Evolutionary conservation across 2,329 filamentous ascomycete species (phyloP).

Genomic region (Gnomoniopsis sp.): DNA sequence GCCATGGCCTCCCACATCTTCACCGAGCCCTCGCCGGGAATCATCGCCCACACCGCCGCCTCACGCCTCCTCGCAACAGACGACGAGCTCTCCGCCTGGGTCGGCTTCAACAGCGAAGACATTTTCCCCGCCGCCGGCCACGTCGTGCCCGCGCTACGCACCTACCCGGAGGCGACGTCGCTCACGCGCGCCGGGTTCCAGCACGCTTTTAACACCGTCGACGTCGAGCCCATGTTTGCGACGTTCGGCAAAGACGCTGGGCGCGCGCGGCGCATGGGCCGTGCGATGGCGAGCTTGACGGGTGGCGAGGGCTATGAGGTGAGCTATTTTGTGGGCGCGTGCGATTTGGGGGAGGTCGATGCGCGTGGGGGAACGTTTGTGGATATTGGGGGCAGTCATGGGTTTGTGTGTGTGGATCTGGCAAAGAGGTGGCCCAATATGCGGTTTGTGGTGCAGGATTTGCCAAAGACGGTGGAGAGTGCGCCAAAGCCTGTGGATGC

Average conservation of each 20-base stretch:
- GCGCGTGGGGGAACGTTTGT: conserved; percentile 46
- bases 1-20: conserved; percentile 58
- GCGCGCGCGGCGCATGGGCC: conserved; percentile 49
- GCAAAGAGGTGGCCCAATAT: conserved; percentile 48
- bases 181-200: conserved; percentile 49
- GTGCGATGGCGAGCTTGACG: conserved; percentile 52
- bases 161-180: conserved; percentile 45
- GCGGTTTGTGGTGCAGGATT: conserved; percentile 54
- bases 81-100: conserved; percentile 46
- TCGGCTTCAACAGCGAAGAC: conserved; percentile 53
- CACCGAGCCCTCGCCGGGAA: conserved; percentile 44
- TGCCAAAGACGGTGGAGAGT: conserved; percentile 44
- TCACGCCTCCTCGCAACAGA: conserved; percentile 51
- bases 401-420: conserved; percentile 54
- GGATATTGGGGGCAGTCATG: conserved; percentile 57
- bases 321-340: conserved; percentile 49
- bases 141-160: conserved; percentile 41
- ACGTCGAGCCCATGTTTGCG: conserved; percentile 51
- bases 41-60: conserved; percentile 53
- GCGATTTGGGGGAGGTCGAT: conserved; percentile 49
- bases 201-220: conserved; percentile 46
- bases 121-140: conserved; percentile 47
- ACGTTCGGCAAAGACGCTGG: conserved; percentile 46
- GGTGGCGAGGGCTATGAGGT: conserved; percentile 55
- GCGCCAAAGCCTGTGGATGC: conserved; percentile 41